Evolutionary conservation across 768 basidiomycete genomes (phyloP), one percentile per base, ranked within the genome.

Genomic region (Boletus patriciae): DNA sequence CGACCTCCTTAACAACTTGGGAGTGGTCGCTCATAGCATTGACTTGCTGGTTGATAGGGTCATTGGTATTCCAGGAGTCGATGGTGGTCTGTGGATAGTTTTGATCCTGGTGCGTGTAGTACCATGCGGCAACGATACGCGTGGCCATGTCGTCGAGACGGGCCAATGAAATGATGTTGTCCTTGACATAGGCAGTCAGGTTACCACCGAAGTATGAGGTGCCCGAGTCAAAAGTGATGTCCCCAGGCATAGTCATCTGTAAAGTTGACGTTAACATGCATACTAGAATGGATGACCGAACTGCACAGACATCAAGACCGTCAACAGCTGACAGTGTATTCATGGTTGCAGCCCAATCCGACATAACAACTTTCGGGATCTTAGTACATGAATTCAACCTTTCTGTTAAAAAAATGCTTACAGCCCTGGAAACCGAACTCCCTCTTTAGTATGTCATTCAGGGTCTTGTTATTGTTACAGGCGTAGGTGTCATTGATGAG

Each of bases 191-290:
- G 31, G 74, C 66, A 1, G 83, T 81, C 10, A 92, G 73, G 51
- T 79, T 79, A 36, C 72, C 70, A 4, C 90, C 90, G 54, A 87
- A 88, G 70, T 82, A 86, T 31, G 64, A 69, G n/a, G 23, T 62
- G 2, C 62, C 66, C 5, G 79, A 79, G 36, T 62, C 65, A 19
- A 74, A 65, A 25, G 70, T 72, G 40, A 81, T 76, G 56, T 84
- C 86, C 64, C 86, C 86, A 46, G 87, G 86, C 86, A 88, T 88
- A 1, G 83, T 85, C 86, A 87, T 85, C 84, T 86, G 29, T 51
- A 25, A 52, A 36, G 33, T 49, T 6, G 40, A 27, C 41, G n/a
- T 53, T 11, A 64, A 49, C n/a, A 42, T 16, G 10, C 16, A 27
- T 31, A 7, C 19, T 21, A 10, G 33, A n/a, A 29, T 4, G 33